Percentiles rank a stretch among this genome's conserved stretches.
These are phyloP conservation scores for Trichoderma sp. DNA, from an alignment of 2,329 filamentous ascomycete species.

Conservation along the genomic window DNA sequence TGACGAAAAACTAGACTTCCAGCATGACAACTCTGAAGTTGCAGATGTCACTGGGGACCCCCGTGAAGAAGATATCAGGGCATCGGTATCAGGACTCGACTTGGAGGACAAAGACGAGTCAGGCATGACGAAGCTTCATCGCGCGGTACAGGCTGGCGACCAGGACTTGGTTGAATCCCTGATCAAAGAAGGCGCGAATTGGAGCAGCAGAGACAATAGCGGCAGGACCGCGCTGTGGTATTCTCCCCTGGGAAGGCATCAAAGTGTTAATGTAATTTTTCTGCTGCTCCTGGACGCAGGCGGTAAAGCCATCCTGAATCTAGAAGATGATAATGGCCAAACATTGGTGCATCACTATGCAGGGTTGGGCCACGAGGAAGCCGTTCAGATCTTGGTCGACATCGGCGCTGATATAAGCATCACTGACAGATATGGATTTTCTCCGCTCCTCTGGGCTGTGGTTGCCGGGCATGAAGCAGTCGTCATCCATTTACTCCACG, in stretches of 20 bases:
- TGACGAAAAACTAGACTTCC: not conserved
- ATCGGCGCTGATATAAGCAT: not conserved
- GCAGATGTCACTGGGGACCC: not conserved
- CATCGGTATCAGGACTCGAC: not conserved
- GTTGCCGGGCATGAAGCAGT: not conserved
- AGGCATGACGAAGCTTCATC: not conserved
- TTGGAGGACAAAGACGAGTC: not conserved
- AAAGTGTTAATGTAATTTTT: not conserved
- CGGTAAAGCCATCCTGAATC: not conserved
- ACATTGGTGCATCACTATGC: not conserved
- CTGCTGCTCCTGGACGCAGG: not conserved
- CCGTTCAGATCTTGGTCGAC: no score
- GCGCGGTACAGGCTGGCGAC: not conserved
- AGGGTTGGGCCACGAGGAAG: no score
- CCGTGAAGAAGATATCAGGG: not conserved
- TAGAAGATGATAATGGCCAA: not conserved
- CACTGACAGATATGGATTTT: not conserved
- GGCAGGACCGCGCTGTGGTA: not conserved
- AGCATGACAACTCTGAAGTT: not conserved
- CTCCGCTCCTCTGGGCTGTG: not conserved
- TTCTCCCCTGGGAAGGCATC: not conserved
- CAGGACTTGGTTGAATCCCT: not conserved
- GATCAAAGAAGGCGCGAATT: slow-evolving; percentile 1
- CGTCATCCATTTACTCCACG: not conserved
- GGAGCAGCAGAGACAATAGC: not conserved